phyloP scores from a whole-genome alignment of 2,329 filamentous ascomycete genomes.

The Neospermospora avenae region DNA sequence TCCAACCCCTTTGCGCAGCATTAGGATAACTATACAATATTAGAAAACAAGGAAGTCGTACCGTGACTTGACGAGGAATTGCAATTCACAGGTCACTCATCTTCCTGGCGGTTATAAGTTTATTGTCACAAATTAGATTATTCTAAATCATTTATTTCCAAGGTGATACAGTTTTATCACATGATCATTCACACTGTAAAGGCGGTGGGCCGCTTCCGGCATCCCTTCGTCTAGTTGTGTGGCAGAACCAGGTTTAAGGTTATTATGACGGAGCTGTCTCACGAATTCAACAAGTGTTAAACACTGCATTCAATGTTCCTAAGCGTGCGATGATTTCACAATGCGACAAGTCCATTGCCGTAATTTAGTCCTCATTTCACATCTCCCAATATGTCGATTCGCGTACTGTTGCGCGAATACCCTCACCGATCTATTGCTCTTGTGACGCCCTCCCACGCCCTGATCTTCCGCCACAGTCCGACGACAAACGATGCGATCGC shows the following conservation, averaged over 20 bases:
- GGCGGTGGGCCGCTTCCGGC: neutral
- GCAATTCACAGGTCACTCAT: too few species aligned
- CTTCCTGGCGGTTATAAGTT: too few species aligned
- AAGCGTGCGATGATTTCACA: slow-evolving; percentile 5
- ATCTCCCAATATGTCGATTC: slow-evolving; percentile 33
- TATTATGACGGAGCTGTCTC: slow-evolving; percentile 3
- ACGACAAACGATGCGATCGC: slow-evolving; percentile 56
- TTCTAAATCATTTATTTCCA: too few species aligned
- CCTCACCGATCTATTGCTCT: slow-evolving; percentile 86
- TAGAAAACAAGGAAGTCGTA: too few species aligned
- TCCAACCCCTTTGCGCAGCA: too few species aligned
- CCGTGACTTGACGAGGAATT: too few species aligned
- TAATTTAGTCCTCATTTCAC: slow-evolving; percentile 7
- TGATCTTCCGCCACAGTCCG: slow-evolving; percentile 79
- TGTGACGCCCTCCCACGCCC: slow-evolving; percentile 71
- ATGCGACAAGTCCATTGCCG: slow-evolving; percentile 15
- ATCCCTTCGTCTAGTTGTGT: too few species aligned
- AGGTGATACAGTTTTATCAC: too few species aligned
- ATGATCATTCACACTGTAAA: too few species aligned
- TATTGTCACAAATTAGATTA: too few species aligned
- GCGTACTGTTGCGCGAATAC: slow-evolving; percentile 64
- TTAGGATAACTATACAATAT: too few species aligned
- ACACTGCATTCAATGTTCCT: neutral
- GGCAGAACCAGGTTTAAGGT: neutral
- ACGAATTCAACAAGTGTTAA: neutral